phyloP scores from a whole-genome alignment of 1,139 yeast genomes.

The Candida pseudocylindracea region DNA sequence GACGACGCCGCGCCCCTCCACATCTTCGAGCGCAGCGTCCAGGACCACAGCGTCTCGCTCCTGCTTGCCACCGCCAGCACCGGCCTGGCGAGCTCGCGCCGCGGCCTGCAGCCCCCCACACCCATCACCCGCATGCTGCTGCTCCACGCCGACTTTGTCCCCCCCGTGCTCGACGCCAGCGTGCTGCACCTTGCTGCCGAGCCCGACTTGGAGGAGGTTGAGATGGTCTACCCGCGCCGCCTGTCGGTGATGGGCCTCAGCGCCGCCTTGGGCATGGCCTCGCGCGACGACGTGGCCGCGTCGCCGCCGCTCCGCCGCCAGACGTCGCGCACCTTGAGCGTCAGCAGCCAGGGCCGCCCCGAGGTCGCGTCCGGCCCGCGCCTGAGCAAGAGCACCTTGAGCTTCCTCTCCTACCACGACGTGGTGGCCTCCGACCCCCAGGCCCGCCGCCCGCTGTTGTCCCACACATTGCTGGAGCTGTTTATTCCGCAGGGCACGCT shows the following conservation, averaged over 20 bases:
- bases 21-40: slow-evolving; percentile 44
- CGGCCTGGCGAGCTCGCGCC: slow-evolving; percentile 1
- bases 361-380: too few species aligned
- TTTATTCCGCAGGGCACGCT: slow-evolving; percentile 8
- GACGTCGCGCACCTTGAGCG: too few species aligned
- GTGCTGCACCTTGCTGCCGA: slow-evolving; percentile 37
- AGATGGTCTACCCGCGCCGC: slow-evolving; percentile 46
- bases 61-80: slow-evolving; percentile 1
- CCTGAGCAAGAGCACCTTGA: slow-evolving; percentile 26
- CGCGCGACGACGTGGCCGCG: too few species aligned
- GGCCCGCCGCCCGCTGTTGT: slow-evolving; percentile 33
- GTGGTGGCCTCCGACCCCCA: slow-evolving; percentile 43
- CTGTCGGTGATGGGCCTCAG: slow-evolving; percentile 36
- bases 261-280: slow-evolving; percentile 19
- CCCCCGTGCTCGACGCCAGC: slow-evolving; percentile 70
- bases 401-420: slow-evolving; percentile 65
- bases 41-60: slow-evolving; percentile 10
- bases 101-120: slow-evolving; percentile 1
- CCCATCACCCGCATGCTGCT: slow-evolving; percentile 7
- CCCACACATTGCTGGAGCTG: slow-evolving; percentile 7
- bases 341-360: too few species aligned
- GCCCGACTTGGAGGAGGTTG: slow-evolving; percentile 42
- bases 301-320: too few species aligned
- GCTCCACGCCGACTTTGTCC: slow-evolving; percentile 39
- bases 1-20: slow-evolving; percentile 4